phyloP scores from a whole-genome alignment of 2,329 filamentous ascomycete species.

The Camillea tinctor region DNA sequence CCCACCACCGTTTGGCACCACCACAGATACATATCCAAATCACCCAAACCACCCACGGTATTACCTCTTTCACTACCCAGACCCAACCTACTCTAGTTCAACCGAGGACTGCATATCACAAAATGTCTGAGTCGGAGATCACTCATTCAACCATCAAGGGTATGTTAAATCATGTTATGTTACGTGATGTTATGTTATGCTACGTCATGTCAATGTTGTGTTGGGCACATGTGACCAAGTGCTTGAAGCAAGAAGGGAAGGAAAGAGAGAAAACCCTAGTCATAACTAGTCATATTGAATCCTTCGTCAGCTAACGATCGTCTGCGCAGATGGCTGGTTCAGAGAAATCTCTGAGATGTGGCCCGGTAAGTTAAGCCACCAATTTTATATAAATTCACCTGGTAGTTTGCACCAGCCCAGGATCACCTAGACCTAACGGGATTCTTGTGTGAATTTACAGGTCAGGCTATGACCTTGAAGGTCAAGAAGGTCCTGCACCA shows the following conservation, averaged over 20 bases:
- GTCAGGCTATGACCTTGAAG: conserved; percentile 97
- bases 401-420: background rate
- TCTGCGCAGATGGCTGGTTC: conserved; percentile 92
- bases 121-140: conserved; percentile 43
- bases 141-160: conserved; percentile 58
- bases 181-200: too few relatives aligned
- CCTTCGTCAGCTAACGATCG: conserved; percentile 11
- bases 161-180: too few relatives aligned
- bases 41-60: too few relatives aligned
- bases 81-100: background rate
- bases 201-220: too few relatives aligned
- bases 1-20: background rate
- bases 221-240: background rate
- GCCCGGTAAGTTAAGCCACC: conserved; percentile 57
- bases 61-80: conserved; percentile 1
- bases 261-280: too few relatives aligned
- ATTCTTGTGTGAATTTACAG: conserved; percentile 37
- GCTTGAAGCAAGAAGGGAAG: too few relatives aligned
- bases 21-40: background rate
- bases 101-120: conserved; percentile 29
- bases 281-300: background rate
- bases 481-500: conserved; percentile 98
- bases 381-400: background rate
- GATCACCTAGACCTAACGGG: background rate
- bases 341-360: conserved; percentile 98